Base-by-base conservation (phyloP, 2,329 filamentous ascomycete species). In the Fusarium odoratissimum region DNA sequence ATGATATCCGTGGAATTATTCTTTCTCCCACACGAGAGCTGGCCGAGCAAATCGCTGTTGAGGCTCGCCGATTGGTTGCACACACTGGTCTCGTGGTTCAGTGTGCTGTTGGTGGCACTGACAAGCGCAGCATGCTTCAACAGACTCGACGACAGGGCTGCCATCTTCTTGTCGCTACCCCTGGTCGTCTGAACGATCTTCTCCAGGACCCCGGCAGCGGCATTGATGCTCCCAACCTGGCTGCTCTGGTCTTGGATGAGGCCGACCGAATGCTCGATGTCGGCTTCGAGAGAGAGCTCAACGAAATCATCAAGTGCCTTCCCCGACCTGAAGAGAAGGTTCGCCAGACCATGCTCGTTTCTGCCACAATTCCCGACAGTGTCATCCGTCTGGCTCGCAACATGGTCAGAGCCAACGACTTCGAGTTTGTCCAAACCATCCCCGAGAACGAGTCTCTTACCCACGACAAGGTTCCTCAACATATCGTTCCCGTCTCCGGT, bases 231-330 rank as follows among this genome's bases (percentile, higher is more conserved):
- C 95, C 79, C 82, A 95, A 93, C 81, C 92, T 98, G 86, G 93
- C 94, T 81, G 97, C 96, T 75, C 88, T 99, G 49, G 95, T 98
- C 73, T 91, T 99, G 51, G 96, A 99, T 77, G 96, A 99, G 87
- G 96, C 96, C 77, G 96, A 99, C 83, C 93, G 96, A 77, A 98
- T 99, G 93, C 89, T 99, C 80, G 96, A 99, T 85, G 96, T 97
- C 86, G 96, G 93, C 5, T 95, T 95, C 77, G 86, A 91, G 63
- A 85, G 86, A 40, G 91, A 91, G 62, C 87, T 95, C 56, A 82
- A 86, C 55, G 81, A 88, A 3, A 93, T 95, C 61, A 83, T 90
- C 62, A 66, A 79, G 0, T 78, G 83, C 46, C 87, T 98, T 14
- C 95, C 95, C 6, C 83, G 87, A 51, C 87, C 88, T 11, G 76